Conservation (phyloP, 148 eudicot genomes). For the Rhododendron kiyosumense region DNA sequence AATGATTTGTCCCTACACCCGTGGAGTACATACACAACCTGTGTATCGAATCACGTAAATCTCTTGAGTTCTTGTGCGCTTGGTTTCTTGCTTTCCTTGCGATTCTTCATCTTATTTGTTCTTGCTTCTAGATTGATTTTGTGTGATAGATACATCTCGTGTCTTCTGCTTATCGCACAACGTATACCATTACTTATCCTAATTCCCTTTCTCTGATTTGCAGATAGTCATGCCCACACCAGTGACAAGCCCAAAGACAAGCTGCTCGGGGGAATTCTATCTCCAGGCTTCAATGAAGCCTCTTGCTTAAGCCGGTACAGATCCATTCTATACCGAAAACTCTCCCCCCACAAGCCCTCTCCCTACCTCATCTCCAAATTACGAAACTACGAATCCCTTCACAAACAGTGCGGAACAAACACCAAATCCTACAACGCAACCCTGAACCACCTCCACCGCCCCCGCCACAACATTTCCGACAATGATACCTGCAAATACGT, state of each 20-base stretch:
- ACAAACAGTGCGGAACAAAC: constrained; percentile 69
- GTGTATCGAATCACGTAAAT: too few species aligned
- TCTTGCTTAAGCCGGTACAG: constrained; percentile 71
- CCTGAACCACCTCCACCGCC: constrained; percentile 27
- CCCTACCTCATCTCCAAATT: constrained; percentile 61
- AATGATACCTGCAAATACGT: constrained; percentile 47
- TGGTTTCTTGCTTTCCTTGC: too few species aligned
- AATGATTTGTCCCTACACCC: too few species aligned
- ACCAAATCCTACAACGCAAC: constrained; percentile 57
- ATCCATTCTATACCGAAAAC: constrained; percentile 44
- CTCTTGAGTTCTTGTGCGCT: too few species aligned
- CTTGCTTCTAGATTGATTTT: too few species aligned
- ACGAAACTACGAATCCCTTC: constrained; percentile 69
- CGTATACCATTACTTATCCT: not conserved
- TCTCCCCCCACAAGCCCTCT: constrained; percentile 47
- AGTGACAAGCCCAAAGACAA: constrained; percentile 20
- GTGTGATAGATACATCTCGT: too few species aligned
- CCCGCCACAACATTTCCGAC: constrained; percentile 19
- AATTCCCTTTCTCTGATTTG: not conserved
- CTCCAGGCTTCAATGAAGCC: constrained; percentile 38
- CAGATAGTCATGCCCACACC: not conserved
- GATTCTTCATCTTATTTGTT: too few species aligned
- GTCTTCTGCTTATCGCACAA: too few species aligned
- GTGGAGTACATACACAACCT: too few species aligned
- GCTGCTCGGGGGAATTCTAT: constrained; percentile 54